Base-by-base conservation (phyloP, 75 land plant species). In the Sequoia sempervirens region DNA sequence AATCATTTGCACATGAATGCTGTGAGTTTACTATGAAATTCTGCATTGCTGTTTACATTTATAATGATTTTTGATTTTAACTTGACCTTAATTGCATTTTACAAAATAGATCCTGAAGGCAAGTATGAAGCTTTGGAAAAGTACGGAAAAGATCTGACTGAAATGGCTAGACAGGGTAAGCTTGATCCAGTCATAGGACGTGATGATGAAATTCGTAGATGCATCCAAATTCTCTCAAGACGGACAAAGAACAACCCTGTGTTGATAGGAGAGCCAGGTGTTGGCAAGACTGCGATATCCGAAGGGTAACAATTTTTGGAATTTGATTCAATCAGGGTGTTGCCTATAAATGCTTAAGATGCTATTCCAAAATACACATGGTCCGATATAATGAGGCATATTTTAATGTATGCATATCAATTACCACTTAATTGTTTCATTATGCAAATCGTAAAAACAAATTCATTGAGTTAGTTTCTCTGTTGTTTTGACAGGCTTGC, bases 161-260 rank as follows among this genome's bases (percentile, higher is more conserved):
- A 93, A 61, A 96, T 95, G 92, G 98, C 99, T 30, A 89, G 91
- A 28, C 91, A 91, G 79, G 98, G 97, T 90, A 97, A 97, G 87
- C 98, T 97, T 50, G 99, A 97, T 82, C 99, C 99, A 79, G 99
- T 97, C 36, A 97, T 97, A 14, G 99, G 99, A 45, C 88, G 99
- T 58, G 99, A 97, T 95, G 99, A 97, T 91, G 99, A 97, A 85
- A 97, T 97, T 20, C 88, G 99, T 50, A 91, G 99, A 28, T 94
- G 96, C 85, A 96, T 97, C 69, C 98, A 96, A 58, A 97, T 97
- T 85, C 86, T 97, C 66, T 92, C 93, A 32, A 88, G 99, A 32
- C 89, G 99, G 83, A 97, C 99, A 52, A 97, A 97, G 83, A 97
- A 97, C 80, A 97, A 97, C 75, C 99, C 98, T 56, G 99, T 97